Evolutionary conservation across 2,329 filamentous ascomycete species (phyloP).

Genomic region (Colletotrichum sp.): DNA sequence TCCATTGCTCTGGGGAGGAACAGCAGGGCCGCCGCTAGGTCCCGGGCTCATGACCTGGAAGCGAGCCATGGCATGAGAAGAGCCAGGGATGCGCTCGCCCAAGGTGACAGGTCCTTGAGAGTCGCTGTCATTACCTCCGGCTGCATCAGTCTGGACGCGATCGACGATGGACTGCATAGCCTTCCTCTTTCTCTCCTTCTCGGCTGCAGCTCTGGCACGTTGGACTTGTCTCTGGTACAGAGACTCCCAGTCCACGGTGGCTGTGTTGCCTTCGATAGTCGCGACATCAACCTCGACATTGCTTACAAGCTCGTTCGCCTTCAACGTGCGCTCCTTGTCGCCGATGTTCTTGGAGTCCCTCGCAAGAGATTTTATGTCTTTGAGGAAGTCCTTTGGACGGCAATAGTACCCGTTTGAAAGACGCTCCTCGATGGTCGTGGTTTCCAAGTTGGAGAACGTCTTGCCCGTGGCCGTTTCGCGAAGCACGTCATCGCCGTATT

Average conservation of each 20-base stretch:
- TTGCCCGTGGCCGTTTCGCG: slow-evolving; percentile 78
- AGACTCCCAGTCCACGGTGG: slow-evolving; percentile 78
- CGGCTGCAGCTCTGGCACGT: slow-evolving; percentile 63
- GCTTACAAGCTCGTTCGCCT: slow-evolving; percentile 87
- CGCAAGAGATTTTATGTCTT: slow-evolving; percentile 83
- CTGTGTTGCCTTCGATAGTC: slow-evolving; percentile 72
- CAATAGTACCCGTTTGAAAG: slow-evolving; percentile 97
- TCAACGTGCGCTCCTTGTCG: slow-evolving; percentile 83
- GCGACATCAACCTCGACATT: slow-evolving; percentile 95
- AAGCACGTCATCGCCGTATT: slow-evolving; percentile 78
- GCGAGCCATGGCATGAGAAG: slow-evolving; percentile 50
- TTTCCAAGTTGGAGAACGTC: slow-evolving; percentile 94
- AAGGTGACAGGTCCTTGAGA: slow-evolving; percentile 64
- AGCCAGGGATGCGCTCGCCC: slow-evolving; percentile 67
- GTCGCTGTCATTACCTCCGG: slow-evolving; percentile 56
- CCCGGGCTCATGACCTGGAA: slow-evolving; percentile 63
- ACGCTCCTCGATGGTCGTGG: slow-evolving; percentile 92
- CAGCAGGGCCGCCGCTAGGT: slow-evolving; percentile 60
- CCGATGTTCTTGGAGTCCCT: slow-evolving; percentile 84
- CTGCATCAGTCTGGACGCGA: slow-evolving; percentile 55
- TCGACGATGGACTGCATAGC: slow-evolving; percentile 62
- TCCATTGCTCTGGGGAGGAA: slow-evolving; percentile 59
- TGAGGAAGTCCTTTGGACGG: slow-evolving; percentile 85
- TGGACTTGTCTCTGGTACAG: slow-evolving; percentile 77
- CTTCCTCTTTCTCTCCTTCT: slow-evolving; percentile 67